A percentile compares a stretch with the other conserved stretches of the same genome.
Conservation (phyloP, 2,329 filamentous ascomycete species). For the Zasmidium cellare region DNA sequence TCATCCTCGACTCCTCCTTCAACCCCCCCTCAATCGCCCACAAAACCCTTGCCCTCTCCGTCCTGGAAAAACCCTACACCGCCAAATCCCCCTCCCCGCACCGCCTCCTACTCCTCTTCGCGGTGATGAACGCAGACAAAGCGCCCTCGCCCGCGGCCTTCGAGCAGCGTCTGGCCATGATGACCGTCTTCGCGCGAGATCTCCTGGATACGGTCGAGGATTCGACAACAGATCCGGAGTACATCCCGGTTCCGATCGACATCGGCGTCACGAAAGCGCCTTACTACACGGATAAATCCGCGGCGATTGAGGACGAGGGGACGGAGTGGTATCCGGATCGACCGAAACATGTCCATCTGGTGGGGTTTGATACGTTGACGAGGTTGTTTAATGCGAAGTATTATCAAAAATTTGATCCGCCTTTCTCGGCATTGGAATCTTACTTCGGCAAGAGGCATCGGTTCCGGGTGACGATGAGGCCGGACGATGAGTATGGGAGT, state of each 20-base stretch:
- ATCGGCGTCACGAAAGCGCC: slow-evolving; percentile 70
- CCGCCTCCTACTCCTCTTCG: slow-evolving; percentile 60
- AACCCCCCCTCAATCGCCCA: slow-evolving; percentile 65
- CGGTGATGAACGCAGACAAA: slow-evolving; percentile 67
- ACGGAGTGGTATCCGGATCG: slow-evolving; percentile 34
- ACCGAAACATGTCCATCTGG: slow-evolving; percentile 64
- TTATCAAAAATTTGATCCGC: slow-evolving; percentile 51
- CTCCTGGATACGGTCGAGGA: slow-evolving; percentile 33
- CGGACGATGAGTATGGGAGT: slow-evolving; percentile 61
- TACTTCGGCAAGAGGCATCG: slow-evolving; percentile 62
- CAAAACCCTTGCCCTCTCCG: slow-evolving; percentile 55
- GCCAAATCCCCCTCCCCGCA: slow-evolving; percentile 37
- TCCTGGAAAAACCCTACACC: slow-evolving; percentile 43
- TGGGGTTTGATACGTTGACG: slow-evolving; percentile 74
- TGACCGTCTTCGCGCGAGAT: slow-evolving; percentile 67
- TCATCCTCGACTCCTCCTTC: slow-evolving; percentile 67
- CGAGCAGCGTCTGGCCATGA: slow-evolving; percentile 67
- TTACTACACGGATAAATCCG: slow-evolving; percentile 72
- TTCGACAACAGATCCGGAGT: slow-evolving; percentile 7
- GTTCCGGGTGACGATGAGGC: slow-evolving; percentile 64
- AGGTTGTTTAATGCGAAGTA: slow-evolving; percentile 73
- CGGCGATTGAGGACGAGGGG: slow-evolving; percentile 52
- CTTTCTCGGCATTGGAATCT: slow-evolving; percentile 58
- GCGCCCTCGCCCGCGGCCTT: slow-evolving; percentile 67
- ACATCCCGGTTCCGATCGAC: slow-evolving; percentile 53